Base-by-base conservation (phyloP, 106 monocot species). In the Dactylorhiza incarnata region DNA sequence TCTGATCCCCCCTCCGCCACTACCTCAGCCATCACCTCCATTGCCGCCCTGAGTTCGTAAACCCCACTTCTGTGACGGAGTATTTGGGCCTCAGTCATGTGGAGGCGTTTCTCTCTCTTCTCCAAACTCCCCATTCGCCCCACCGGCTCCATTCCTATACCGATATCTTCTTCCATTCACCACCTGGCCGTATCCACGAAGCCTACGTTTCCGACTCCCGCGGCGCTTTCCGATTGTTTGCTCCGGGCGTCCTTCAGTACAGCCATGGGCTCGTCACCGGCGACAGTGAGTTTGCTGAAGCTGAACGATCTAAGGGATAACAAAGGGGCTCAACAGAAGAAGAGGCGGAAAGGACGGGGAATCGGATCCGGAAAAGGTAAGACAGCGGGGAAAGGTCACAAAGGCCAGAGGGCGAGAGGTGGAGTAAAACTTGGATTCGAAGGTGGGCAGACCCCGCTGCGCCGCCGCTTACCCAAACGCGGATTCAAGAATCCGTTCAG, bases 291-390 rank as follows among this genome's bases (percentile, higher is more conserved):
- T 55, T 81, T 95, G 14, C 83, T 95, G 68, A 79, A 78, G 25
- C 78, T 96, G 77, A 93, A 96, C 78, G 95, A 95, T 71, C 88
- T 95, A 65, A 83, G 88, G 80, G 90, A 92, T 55, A 89, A 91
- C 51, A 79, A 80, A 17, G 92, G 92, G 55, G 67, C 90, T 68
- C 81, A 79, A 85, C 76, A 95, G 70, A 80, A 95, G 86, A 92
- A 90, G 92, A 95, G 37, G 81, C 73, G 95, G 44, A 92, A 92
- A 76, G 95, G 95, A 23, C 51, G 95, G 29, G 95, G 95, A 43
- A 95, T 95, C 76, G 95, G 95, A 45, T 96, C 95, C 10, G 95
- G 95, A 8, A 88, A 82, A 74, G 95, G 95, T 49, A 96, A 96
- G 82, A 96, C 93, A 16, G 95, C 89, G 0, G 95, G 90, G 47